Conservation (phyloP, 805 yeast species). For the Starmerella floris region DNA sequence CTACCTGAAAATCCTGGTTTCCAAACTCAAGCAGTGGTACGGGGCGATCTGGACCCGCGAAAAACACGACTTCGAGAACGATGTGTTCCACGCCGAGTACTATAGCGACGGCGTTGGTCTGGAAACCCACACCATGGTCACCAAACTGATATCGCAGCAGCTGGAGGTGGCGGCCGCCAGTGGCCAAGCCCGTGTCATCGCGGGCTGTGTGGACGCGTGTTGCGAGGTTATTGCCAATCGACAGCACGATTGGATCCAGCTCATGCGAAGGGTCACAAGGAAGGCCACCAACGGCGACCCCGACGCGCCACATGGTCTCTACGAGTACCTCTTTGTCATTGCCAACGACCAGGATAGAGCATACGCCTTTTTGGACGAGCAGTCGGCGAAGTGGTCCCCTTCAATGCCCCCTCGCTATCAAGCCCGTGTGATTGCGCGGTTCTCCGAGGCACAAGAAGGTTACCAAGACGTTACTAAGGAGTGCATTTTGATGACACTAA, state of each 20-base stretch:
- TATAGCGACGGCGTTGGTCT: slow-evolving; percentile 56
- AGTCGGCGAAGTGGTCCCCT: slow-evolving; percentile 50
- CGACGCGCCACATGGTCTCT: slow-evolving; percentile 52
- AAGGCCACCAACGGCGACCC: slow-evolving; percentile 28
- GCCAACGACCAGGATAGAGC: slow-evolving; percentile 74
- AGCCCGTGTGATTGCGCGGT: slow-evolving; percentile 41
- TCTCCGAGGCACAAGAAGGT: slow-evolving; percentile 61
- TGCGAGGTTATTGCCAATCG: slow-evolving; percentile 45
- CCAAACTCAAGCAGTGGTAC: slow-evolving; percentile 79
- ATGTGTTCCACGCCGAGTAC: slow-evolving; percentile 59
- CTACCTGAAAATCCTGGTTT: slow-evolving; percentile 55
- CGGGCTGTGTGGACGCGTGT: slow-evolving; percentile 66
- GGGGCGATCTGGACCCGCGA: slow-evolving; percentile 54
- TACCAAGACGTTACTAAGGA: slow-evolving; percentile 61
- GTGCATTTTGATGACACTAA: slow-evolving; percentile 42
- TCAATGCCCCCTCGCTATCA: slow-evolving; percentile 52
- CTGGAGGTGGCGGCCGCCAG: slow-evolving; percentile 78
- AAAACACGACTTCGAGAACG: slow-evolving; percentile 44
- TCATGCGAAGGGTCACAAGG: slow-evolving; percentile 35
- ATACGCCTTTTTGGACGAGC: slow-evolving; percentile 56
- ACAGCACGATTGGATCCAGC: slow-evolving; percentile 46
- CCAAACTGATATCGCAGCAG: slow-evolving; percentile 78
- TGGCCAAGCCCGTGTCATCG: slow-evolving; percentile 63
- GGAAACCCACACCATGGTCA: slow-evolving; percentile 66
- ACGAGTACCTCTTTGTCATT: slow-evolving; percentile 68